phyloP scores from a whole-genome alignment of 371 early-diverging fungal genomes.

The Rhizopus arrhizus region DNA sequence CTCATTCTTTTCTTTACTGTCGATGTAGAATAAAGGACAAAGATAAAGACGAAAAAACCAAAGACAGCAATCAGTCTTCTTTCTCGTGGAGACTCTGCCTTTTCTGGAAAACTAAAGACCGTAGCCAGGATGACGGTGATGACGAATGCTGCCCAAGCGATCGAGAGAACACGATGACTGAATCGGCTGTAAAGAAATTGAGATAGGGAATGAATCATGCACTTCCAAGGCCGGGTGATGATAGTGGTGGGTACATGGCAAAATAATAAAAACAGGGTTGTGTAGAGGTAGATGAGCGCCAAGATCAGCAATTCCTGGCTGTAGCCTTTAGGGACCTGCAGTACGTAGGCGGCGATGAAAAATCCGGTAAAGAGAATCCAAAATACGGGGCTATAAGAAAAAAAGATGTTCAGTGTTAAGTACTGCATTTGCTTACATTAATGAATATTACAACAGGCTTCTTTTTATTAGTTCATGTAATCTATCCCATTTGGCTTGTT shows the following conservation, averaged over 20 bases:
- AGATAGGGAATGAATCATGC: background rate
- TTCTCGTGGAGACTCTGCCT: conserved; percentile 54
- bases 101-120: conserved; percentile 54
- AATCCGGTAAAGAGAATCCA: conserved; percentile 35
- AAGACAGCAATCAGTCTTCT: conserved; percentile 71
- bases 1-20: conserved; percentile 30
- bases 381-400: conserved; percentile 14
- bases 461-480: too few species aligned
- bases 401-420: background rate
- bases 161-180: conserved; percentile 7
- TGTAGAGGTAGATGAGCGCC: conserved; percentile 34
- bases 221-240: conserved; percentile 28
- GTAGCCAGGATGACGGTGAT: conserved; percentile 52
- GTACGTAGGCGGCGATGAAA: conserved; percentile 26
- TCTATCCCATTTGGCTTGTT: too few species aligned
- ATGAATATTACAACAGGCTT: too few species aligned
- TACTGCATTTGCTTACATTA: too few species aligned
- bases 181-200: background rate
- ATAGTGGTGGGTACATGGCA: conserved; percentile 32
- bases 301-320: conserved; percentile 32
- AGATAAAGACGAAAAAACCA: conserved; percentile 66
- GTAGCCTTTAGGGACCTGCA: conserved; percentile 41
- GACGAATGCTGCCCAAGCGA: conserved; percentile 35
- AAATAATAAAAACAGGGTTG: conserved; percentile 34
- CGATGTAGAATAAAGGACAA: conserved; percentile 55